These are phyloP conservation scores for Periconia sp. DNA, from an alignment of 2,329 filamentous ascomycete genomes.

Conservation along the genomic window DNA sequence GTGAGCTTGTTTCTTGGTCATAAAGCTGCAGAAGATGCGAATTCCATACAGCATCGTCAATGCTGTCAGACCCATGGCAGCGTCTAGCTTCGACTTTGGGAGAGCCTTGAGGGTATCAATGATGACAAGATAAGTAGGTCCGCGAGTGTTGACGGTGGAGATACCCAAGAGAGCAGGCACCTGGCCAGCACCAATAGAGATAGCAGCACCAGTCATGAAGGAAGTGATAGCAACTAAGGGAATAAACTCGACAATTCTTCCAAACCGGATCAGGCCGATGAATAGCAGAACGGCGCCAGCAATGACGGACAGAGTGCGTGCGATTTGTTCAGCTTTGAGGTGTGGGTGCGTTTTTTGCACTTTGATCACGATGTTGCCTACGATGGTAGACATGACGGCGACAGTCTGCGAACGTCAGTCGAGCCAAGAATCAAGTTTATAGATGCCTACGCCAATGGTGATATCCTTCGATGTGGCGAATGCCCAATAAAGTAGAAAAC, in stretches of 20 bases:
- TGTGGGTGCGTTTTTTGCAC: conserved; percentile 58
- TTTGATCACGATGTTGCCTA: conserved; percentile 78
- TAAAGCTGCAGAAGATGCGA: conserved; percentile 67
- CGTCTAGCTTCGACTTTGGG: conserved; percentile 71
- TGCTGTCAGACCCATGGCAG: conserved; percentile 84
- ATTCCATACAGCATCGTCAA: conserved; percentile 75
- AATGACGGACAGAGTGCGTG: conserved; percentile 80
- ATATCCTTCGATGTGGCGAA: conserved; percentile 99
- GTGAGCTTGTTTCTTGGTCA: conserved; percentile 72
- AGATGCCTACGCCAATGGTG: conserved; percentile 80
- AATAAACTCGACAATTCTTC: conserved; percentile 94
- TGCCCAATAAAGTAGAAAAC: conserved; percentile 93
- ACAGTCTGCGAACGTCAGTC: conserved; percentile 67
- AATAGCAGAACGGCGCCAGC: conserved; percentile 78
- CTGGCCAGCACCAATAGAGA: conserved; percentile 87
- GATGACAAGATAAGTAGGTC: conserved; percentile 79
- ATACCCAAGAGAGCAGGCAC: conserved; percentile 83
- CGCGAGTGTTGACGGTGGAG: conserved; percentile 74
- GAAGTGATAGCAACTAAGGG: conserved; percentile 88
- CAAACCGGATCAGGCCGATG: conserved; percentile 79
- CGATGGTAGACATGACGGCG: conserved; percentile 91
- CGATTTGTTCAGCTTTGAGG: conserved; percentile 61
- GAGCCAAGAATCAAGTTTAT: neutral
- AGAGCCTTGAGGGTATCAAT: conserved; percentile 84
- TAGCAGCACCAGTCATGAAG: conserved; percentile 96